Conservation (phyloP, 805 yeast species). For the Yamadazyma akitaensis region DNA sequence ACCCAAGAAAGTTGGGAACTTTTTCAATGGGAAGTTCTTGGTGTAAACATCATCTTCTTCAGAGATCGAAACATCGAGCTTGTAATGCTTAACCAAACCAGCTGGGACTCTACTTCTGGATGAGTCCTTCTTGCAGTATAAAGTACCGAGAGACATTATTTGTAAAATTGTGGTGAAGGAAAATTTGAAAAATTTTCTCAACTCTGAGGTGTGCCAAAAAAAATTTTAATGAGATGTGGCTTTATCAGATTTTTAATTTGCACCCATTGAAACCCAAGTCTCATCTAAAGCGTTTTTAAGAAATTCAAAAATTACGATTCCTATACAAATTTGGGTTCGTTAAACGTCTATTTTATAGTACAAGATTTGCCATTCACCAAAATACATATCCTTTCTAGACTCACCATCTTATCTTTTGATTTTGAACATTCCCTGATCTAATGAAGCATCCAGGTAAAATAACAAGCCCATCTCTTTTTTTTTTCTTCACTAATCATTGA, state of each 20-base stretch:
- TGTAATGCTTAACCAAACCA: conserved; percentile 56
- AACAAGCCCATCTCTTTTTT: conserved; percentile 19
- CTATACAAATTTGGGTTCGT: neutral
- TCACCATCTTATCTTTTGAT: neutral
- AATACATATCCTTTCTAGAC: neutral
- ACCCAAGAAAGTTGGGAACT: conserved; percentile 67
- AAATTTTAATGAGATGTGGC: conserved; percentile 4
- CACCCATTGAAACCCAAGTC: neutral
- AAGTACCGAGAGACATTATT: conserved; percentile 50
- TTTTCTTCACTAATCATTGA: conserved; percentile 18
- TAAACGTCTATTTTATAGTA: neutral
- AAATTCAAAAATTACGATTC: neutral
- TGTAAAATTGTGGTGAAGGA: neutral
- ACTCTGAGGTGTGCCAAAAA: neutral
- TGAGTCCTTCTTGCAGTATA: conserved; percentile 42
- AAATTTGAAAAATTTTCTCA: conserved; percentile 2
- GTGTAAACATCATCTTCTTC: conserved; percentile 40
- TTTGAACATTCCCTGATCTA: neutral
- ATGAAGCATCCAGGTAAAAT: conserved; percentile 17
- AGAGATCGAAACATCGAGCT: conserved; percentile 54
- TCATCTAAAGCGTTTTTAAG: neutral
- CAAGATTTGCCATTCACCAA: neutral
- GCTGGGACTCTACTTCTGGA: conserved; percentile 33
- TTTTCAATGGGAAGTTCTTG: conserved; percentile 59
- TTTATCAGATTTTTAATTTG: neutral